A percentile compares a stretch with the other conserved stretches of the same genome.
Conservation (phyloP, 371 early-diverging fungal genomes). For the Mucor velutinosus region DNA sequence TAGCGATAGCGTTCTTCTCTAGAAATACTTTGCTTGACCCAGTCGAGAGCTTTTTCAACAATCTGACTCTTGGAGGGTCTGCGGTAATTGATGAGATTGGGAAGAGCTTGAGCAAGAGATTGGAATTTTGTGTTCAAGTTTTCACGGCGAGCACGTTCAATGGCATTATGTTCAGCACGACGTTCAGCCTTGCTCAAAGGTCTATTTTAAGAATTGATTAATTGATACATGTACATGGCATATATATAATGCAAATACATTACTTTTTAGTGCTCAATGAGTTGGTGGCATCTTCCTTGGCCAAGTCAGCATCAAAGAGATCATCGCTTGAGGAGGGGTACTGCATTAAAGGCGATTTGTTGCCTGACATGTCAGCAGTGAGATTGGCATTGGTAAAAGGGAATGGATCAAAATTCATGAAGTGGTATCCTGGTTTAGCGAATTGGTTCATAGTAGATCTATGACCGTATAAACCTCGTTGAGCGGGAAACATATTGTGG, state of each 20-base stretch:
- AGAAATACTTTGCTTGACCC: constrained; percentile 38
- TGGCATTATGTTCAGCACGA: constrained; percentile 74
- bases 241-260: neutral
- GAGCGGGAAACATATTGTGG: constrained; percentile 13
- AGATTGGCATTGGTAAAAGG: constrained; percentile 15
- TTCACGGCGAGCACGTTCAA: constrained; percentile 75
- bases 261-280: constrained; percentile 10
- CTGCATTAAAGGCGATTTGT: constrained; percentile 1
- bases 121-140: constrained; percentile 67
- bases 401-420: constrained; percentile 3
- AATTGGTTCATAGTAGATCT: constrained; percentile 19
- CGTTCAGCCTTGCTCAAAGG: constrained; percentile 50
- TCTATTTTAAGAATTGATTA: neutral
- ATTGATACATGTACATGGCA: neutral
- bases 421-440: constrained; percentile 15
- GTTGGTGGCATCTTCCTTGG: constrained; percentile 3
- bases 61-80: constrained; percentile 71
- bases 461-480: constrained; percentile 16
- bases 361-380: neutral
- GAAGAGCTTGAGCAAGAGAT: constrained; percentile 65
- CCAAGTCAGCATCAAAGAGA: constrained; percentile 1
- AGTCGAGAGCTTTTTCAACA: constrained; percentile 66
- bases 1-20: constrained; percentile 35
- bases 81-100: constrained; percentile 59
- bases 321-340: neutral